phyloP scores from a whole-genome alignment of 2,329 filamentous ascomycete genomes.

The Coniochaeta sp. region DNA sequence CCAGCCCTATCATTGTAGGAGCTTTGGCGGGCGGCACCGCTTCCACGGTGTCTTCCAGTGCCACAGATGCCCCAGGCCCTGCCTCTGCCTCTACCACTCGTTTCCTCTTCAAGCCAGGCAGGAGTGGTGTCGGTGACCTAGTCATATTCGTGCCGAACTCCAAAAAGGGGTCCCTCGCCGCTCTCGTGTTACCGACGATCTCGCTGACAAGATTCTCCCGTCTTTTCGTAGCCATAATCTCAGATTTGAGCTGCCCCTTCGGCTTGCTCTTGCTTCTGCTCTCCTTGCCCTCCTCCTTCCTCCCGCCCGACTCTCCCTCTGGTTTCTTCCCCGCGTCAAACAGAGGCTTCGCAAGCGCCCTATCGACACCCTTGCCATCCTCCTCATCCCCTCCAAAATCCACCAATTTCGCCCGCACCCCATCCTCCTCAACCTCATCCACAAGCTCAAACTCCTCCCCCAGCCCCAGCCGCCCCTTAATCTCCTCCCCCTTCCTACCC shows the following conservation, averaged over 20 bases:
- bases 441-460: conserved; percentile 73
- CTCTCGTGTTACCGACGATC: conserved; percentile 66
- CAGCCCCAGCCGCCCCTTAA: conserved; percentile 69
- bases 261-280: background rate
- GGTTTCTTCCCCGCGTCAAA: conserved; percentile 27
- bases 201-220: conserved; percentile 56
- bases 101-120: conserved; percentile 53
- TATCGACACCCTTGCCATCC: conserved; percentile 19
- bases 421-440: conserved; percentile 67
- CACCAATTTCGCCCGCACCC: conserved; percentile 59
- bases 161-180: conserved; percentile 69
- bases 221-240: conserved; percentile 28
- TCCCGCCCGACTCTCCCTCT: background rate
- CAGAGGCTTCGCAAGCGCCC: conserved; percentile 45
- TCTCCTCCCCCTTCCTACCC: conserved; percentile 48
- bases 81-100: conserved; percentile 17
- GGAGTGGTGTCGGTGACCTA: conserved; percentile 18
- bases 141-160: conserved; percentile 14
- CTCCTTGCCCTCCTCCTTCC: background rate
- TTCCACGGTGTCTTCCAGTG: background rate
- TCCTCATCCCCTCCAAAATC: conserved; percentile 56
- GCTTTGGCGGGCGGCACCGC: background rate
- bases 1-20: background rate
- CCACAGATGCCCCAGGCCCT: background rate
- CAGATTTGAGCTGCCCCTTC: conserved; percentile 17